Conservation (phyloP, 1,139 yeast genomes). For the Blastobotrys illinoisensis region DNA sequence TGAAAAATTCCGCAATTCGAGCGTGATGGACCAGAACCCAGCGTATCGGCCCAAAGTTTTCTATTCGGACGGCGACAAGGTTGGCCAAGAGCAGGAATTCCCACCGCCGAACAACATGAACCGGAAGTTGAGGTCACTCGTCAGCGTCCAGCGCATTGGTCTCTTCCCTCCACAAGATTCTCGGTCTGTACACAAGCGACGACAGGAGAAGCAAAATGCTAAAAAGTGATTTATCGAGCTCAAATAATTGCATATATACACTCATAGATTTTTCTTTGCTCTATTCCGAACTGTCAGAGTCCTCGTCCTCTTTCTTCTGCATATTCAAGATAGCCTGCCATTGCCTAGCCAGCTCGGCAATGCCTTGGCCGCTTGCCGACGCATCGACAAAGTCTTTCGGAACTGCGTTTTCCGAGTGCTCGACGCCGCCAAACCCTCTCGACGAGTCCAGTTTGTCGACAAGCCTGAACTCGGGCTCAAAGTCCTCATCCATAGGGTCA, state of each 20-base stretch:
- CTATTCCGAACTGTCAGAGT: background rate
- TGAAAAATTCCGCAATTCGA: constrained; percentile 45
- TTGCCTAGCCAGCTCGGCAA: constrained; percentile 28
- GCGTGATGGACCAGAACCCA: constrained; percentile 43
- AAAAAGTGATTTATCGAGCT: background rate
- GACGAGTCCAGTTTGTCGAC: constrained; percentile 60
- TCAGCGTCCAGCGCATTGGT: constrained; percentile 33
- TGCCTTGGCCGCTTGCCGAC: constrained; percentile 44
- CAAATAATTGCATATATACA: constrained; percentile 14
- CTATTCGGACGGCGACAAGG: constrained; percentile 36
- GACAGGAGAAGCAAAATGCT: background rate
- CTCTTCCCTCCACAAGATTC: constrained; percentile 14
- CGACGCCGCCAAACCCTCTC: constrained; percentile 64
- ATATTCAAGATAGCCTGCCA: constrained; percentile 15
- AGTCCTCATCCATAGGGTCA: constrained; percentile 31
- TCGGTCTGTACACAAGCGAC: constrained; percentile 1
- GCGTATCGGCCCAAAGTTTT: constrained; percentile 42
- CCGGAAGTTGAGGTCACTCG: constrained; percentile 33
- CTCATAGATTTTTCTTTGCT: constrained; percentile 1
- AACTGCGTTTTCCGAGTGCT: constrained; percentile 84
- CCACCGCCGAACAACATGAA: constrained; percentile 35
- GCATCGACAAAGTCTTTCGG: constrained; percentile 91
- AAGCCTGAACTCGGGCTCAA: constrained; percentile 53
- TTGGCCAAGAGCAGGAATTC: constrained; percentile 37
- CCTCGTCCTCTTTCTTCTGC: constrained; percentile 7